A percentile compares a stretch with the other conserved stretches of the same genome.
phyloP scores from a whole-genome alignment of 352 stramenopile species.

The Aphanomyces euteiches region DNA sequence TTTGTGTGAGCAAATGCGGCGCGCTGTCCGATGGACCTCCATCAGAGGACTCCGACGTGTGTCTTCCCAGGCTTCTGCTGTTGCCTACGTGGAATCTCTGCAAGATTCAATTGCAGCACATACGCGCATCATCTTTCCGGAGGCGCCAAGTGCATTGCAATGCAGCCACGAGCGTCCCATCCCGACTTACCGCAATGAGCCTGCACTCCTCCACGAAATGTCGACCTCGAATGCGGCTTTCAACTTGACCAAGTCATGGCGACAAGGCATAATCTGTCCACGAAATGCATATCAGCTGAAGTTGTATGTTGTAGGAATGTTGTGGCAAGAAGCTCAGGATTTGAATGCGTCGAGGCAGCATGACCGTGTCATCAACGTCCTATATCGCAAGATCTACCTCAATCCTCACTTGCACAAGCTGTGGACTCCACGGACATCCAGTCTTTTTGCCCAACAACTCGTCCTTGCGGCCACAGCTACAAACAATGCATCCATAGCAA shows the following conservation, averaged over 20 bases:
- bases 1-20: too few species aligned
- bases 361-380: slow-evolving; percentile 17
- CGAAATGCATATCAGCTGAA: too few species aligned
- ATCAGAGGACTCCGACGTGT: too few species aligned
- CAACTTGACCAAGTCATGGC: too few species aligned
- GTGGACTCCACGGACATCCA: slow-evolving; percentile 6
- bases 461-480: background rate
- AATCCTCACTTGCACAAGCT: background rate
- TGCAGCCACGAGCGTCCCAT: too few species aligned
- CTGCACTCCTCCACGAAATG: too few species aligned
- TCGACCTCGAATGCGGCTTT: too few species aligned
- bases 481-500: background rate
- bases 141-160: background rate
- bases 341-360: slow-evolving; percentile 2
- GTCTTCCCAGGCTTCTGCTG: background rate
- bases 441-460: slow-evolving; percentile 25
- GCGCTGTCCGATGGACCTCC: too few species aligned
- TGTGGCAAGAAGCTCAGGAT: slow-evolving; percentile 23
- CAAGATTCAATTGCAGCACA: background rate
- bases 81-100: background rate
- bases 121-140: background rate
- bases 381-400: slow-evolving; percentile 13
- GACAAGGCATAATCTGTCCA: too few species aligned
- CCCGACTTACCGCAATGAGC: too few species aligned
- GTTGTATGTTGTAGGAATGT: background rate